These are phyloP conservation scores for Silene uniflora DNA, from an alignment of 148 eudicot genomes.

Conservation along the genomic window DNA sequence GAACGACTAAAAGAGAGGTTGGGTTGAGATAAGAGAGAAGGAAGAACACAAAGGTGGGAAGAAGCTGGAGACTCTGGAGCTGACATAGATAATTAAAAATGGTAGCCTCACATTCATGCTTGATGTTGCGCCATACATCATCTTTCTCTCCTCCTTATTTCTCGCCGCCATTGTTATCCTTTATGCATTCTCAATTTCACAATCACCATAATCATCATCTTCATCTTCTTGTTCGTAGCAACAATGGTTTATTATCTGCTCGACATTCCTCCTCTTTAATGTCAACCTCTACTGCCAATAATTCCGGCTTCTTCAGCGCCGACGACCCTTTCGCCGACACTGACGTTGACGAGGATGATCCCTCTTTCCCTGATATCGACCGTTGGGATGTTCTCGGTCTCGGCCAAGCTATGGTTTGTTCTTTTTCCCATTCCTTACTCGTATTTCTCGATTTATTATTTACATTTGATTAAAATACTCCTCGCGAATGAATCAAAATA, in stretches of 20 bases:
- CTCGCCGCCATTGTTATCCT: conserved; percentile 7
- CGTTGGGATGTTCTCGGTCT: conserved; percentile 92
- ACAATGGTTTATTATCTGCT: background rate
- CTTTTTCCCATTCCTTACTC: background rate
- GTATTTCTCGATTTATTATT: background rate
- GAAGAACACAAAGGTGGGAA: background rate
- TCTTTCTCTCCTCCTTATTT: conserved; percentile 15
- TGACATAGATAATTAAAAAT: background rate
- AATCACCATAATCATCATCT: conserved; percentile 3
- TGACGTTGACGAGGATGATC: conserved; percentile 35
- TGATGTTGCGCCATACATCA: background rate
- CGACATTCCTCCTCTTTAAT: background rate
- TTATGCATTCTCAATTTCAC: background rate
- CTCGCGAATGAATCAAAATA: no score
- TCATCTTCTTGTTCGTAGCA: background rate
- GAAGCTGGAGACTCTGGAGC: background rate
- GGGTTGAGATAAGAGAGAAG: background rate
- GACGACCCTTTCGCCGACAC: conserved; percentile 23
- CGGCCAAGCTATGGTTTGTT: conserved; percentile 87
- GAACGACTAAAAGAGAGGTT: background rate
- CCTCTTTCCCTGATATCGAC: conserved; percentile 32
- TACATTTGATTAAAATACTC: no score
- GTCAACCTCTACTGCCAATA: background rate
- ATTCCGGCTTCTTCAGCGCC: conserved; percentile 1
- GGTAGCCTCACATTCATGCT: conserved; percentile 7